These are phyloP conservation scores for Citropsis articulata DNA, from an alignment of 345 rosid genomes.

Conservation along the genomic window DNA sequence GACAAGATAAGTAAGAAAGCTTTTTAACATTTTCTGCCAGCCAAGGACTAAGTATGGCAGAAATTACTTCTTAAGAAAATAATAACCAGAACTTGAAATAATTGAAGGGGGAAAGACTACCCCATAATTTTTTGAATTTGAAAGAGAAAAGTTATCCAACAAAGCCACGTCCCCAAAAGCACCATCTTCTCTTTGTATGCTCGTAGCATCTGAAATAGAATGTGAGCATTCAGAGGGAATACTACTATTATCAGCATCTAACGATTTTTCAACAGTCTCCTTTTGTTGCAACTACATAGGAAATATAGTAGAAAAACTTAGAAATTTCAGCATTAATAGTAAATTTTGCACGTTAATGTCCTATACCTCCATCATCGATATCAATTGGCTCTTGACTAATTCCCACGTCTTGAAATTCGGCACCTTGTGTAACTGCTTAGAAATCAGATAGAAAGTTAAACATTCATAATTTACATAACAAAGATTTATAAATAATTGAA, in stretches of 20 bases:
- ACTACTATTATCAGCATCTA: conserved; percentile 21
- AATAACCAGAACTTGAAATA: not conserved
- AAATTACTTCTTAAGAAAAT: not conserved
- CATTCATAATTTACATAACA: not conserved
- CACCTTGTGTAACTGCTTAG: conserved; percentile 12
- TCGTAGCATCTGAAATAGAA: conserved; percentile 7
- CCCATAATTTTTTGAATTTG: conserved; percentile 24
- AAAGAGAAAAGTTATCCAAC: conserved; percentile 20
- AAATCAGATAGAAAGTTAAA: not conserved
- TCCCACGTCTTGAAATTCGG: not conserved
- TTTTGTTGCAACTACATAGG: conserved; percentile 1
- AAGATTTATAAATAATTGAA: not conserved
- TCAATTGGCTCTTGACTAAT: conserved; percentile 11
- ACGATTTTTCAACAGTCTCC: conserved; percentile 5
- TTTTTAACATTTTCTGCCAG: not conserved
- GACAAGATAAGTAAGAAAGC: conserved; percentile 1
- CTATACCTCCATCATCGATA: conserved; percentile 19
- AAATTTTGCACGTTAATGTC: not conserved
- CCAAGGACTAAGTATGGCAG: not conserved
- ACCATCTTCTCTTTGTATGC: conserved; percentile 13
- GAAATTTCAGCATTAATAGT: not conserved
- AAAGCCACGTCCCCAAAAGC: conserved; percentile 3
- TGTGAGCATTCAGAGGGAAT: not conserved
- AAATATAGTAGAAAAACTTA: not conserved
- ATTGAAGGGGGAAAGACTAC: conserved; percentile 13